phyloP scores from a whole-genome alignment of 2,329 filamentous ascomycete genomes.

The Sporothrix phasma region DNA sequence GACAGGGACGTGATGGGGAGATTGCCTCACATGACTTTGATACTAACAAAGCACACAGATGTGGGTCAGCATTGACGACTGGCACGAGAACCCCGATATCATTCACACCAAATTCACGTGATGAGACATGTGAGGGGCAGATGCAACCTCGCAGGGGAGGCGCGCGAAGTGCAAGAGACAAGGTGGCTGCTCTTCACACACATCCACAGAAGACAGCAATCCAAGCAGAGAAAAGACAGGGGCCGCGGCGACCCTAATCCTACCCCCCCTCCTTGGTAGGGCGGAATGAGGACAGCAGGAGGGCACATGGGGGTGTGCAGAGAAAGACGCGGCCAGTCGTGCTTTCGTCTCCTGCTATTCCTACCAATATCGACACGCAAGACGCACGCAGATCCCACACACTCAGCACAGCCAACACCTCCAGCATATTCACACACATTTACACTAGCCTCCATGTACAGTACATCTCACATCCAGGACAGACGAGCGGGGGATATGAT shows the following conservation, averaged over 20 bases:
- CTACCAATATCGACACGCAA: neutral
- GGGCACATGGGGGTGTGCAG: neutral
- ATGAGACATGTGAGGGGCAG: neutral
- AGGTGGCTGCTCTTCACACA: neutral
- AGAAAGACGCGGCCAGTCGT: neutral
- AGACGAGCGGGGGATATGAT: neutral
- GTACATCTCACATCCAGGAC: neutral
- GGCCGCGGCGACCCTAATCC: neutral
- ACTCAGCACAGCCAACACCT: too few species aligned
- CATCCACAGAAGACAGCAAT: neutral
- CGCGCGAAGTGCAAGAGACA: neutral
- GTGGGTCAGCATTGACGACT: slow-evolving; percentile 99
- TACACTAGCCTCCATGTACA: neutral
- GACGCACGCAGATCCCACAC: neutral
- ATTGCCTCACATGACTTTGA: neutral
- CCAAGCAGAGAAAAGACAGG: too few species aligned
- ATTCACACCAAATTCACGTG: slow-evolving; percentile 97
- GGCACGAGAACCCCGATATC: slow-evolving; percentile 98
- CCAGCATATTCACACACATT: neutral
- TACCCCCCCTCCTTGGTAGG: neutral
- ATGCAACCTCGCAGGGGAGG: neutral
- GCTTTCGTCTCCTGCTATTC: neutral
- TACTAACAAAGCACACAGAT: slow-evolving; percentile 50
- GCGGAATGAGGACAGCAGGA: neutral
- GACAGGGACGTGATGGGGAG: neutral